A percentile compares a stretch with the other conserved stretches of the same genome.
phyloP scores from a whole-genome alignment of 495 filamentous ascomycete species.

The Corynascus novoguineensis region DNA sequence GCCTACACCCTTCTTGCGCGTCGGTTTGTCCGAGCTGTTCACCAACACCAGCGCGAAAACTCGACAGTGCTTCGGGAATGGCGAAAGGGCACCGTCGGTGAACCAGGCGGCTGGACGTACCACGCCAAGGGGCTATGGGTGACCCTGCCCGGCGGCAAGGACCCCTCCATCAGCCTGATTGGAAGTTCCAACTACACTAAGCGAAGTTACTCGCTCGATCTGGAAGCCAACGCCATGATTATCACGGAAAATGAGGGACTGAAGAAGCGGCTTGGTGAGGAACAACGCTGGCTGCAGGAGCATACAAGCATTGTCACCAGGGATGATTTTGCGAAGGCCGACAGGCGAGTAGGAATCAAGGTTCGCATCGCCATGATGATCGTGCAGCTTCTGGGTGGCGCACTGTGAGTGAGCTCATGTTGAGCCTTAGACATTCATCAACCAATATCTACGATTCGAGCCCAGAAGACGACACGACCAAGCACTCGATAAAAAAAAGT shows the following conservation, averaged over 20 bases:
- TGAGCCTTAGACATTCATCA: neutral
- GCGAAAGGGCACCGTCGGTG: constrained; percentile 72
- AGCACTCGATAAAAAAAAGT: neutral
- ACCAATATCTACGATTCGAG: neutral
- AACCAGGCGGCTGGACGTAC: constrained; percentile 89
- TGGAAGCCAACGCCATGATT: constrained; percentile 80
- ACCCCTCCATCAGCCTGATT: constrained; percentile 73
- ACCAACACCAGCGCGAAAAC: constrained; percentile 51
- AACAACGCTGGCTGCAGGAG: constrained; percentile 72
- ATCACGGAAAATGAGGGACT: constrained; percentile 72
- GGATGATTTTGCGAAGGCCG: constrained; percentile 71
- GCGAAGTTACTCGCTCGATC: constrained; percentile 81
- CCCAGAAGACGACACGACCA: neutral
- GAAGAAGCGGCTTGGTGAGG: constrained; percentile 65
- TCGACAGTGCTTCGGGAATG: constrained; percentile 80
- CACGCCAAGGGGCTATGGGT: constrained; percentile 98
- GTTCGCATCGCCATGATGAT: constrained; percentile 92
- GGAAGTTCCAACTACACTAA: constrained; percentile 96
- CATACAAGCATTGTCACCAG: constrained; percentile 58
- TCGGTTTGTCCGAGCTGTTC: constrained; percentile 69
- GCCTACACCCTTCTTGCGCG: constrained; percentile 86
- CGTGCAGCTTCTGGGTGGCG: constrained; percentile 65
- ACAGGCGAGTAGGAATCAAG: constrained; percentile 76
- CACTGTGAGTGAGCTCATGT: constrained; percentile 45
- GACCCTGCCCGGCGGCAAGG: constrained; percentile 54